Conservation (phyloP, 2,329 filamentous ascomycete species). For the Fusarium sambucinum region DNA sequence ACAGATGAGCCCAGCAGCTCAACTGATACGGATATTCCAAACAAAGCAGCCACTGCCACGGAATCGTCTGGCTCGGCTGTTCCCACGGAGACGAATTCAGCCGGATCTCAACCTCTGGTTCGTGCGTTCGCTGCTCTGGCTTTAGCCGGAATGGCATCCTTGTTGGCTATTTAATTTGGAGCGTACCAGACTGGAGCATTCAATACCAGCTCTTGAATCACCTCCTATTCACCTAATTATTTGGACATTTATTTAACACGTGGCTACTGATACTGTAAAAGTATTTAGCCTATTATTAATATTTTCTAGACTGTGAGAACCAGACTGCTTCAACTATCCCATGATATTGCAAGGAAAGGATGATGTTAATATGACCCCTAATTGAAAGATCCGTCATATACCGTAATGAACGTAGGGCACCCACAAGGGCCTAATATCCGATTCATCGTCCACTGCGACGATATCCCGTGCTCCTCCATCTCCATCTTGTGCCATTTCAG, state of each 20-base stretch:
- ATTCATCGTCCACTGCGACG: neutral
- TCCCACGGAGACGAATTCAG: neutral
- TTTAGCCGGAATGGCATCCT: neutral
- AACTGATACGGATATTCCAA: neutral
- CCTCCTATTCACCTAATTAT: rapidly evolving
- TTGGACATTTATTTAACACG: rapidly evolving
- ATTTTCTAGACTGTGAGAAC: neutral
- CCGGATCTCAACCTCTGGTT: neutral
- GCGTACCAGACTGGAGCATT: neutral
- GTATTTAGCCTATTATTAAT: neutral
- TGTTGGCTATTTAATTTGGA: neutral
- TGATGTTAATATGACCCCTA: neutral
- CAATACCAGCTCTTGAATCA: neutral
- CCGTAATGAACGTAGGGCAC: neutral
- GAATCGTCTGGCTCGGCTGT: neutral
- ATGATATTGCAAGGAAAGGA: neutral
- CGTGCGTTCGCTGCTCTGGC: neutral
- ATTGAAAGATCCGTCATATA: neutral
- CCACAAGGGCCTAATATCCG: neutral
- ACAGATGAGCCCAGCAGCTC: neutral
- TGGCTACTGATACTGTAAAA: rapidly evolving
- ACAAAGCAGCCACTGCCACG: neutral
- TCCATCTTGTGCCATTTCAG: neutral
- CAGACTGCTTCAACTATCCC: neutral
- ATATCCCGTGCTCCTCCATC: neutral